Conservation (phyloP, 2,329 filamentous ascomycete genomes). For the Ophiocordyceps sinensis region DNA sequence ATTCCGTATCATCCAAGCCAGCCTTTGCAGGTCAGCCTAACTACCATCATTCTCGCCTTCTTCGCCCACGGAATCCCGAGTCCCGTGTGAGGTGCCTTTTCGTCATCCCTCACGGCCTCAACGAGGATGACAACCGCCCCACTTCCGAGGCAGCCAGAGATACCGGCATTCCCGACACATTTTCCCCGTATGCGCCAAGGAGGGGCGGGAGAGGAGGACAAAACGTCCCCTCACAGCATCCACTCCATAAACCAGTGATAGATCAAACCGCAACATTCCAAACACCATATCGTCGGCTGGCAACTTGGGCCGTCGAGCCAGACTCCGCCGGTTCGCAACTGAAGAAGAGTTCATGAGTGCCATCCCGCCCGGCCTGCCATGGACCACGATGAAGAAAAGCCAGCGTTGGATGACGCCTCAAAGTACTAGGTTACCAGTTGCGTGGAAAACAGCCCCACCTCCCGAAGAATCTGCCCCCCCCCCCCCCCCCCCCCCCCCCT, state of each 20-base stretch:
- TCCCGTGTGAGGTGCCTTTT: too few species aligned
- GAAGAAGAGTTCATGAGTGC: neutral
- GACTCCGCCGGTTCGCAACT: neutral
- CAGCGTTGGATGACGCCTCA: neutral
- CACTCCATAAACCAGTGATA: neutral
- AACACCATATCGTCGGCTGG: neutral
- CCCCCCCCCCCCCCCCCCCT: neutral
- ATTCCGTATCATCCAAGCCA: too few species aligned
- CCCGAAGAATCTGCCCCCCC: neutral
- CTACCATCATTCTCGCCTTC: too few species aligned
- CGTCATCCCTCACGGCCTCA: too few species aligned
- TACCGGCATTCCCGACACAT: too few species aligned
- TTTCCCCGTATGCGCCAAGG: too few species aligned
- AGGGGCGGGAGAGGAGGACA: too few species aligned
- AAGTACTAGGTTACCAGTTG: neutral
- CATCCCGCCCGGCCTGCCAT: neutral
- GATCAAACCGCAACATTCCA: constrained; percentile 1
- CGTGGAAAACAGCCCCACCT: neutral
- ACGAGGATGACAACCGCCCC: too few species aligned
- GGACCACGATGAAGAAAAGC: neutral
- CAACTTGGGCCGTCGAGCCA: neutral
- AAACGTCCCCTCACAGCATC: too few species aligned
- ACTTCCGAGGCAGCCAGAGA: too few species aligned
- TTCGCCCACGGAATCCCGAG: too few species aligned
- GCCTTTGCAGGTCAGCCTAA: too few species aligned